These are phyloP conservation scores for Lactifluus echinatus DNA, from an alignment of 768 basidiomycete species.

Conservation along the genomic window DNA sequence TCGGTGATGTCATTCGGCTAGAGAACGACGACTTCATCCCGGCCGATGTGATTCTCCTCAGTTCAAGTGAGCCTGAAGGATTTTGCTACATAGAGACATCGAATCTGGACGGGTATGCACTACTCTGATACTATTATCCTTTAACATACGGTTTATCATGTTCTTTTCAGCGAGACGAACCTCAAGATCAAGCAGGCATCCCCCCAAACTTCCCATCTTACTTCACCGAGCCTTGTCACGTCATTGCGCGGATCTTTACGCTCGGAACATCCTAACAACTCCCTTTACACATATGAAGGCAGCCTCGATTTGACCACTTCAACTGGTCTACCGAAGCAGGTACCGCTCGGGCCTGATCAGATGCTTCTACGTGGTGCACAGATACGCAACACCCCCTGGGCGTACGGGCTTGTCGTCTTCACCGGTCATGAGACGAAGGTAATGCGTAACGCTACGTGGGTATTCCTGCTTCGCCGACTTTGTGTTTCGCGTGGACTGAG, in stretches of 20 bases:
- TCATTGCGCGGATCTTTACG: conserved; percentile 75
- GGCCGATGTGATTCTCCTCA: conserved; percentile 82
- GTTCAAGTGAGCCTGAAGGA: conserved; percentile 92
- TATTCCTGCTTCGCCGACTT: conserved; percentile 4
- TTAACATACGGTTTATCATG: not conserved
- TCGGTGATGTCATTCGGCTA: conserved; percentile 88
- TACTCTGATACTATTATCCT: not conserved
- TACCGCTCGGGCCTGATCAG: conserved; percentile 93
- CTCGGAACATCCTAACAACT: conserved; percentile 96
- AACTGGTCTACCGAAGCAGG: conserved; percentile 58
- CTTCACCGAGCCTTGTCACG: conserved; percentile 65
- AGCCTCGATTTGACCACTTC: conserved; percentile 56
- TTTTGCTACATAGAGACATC: conserved; percentile 97
- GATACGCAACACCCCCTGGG: conserved; percentile 92
- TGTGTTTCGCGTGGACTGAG: not conserved
- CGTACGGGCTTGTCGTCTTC: conserved; percentile 88
- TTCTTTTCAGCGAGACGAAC: conserved; percentile 73
- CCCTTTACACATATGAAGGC: conserved; percentile 91
- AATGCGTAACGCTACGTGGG: conserved; percentile 96
- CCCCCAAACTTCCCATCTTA: conserved; percentile 67
- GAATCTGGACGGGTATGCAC: conserved; percentile 85
- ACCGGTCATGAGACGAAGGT: conserved; percentile 98
- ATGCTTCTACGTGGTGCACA: conserved; percentile 91
- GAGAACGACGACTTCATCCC: conserved; percentile 94
- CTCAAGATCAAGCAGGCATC: conserved; percentile 98